Evolutionary conservation across 2,329 filamentous ascomycete species (phyloP), one percentile per base, ranked within the genome.

Genomic region (Exophiala lecanii-corni): DNA sequence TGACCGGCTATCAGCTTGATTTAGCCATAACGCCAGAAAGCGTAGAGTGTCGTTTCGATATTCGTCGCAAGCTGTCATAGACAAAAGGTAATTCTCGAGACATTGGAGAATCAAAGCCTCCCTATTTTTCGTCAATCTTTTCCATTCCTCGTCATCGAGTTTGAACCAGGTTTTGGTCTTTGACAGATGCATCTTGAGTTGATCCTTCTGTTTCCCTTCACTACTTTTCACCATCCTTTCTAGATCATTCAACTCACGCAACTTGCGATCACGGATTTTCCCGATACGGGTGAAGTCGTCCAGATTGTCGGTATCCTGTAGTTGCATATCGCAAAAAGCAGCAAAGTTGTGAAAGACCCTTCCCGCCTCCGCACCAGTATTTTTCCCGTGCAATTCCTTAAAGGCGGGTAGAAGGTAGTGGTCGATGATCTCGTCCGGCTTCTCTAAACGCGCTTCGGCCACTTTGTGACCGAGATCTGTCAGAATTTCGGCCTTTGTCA

Each of bases 261-360:
- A 76, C 62, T 95, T 95, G 48, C 82, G 82, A 57, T 89, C 76
- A 54, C 82, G 84, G 21, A 97, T 72, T 55, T 81, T 87, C 58
- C 86, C 78, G 31, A 96, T 76, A 34, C 92, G 82, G 20, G 79
- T 78, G 47, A 95, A 78, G 57, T 98, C 92, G 61, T 94, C 88
- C 1, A 89, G 69, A 23, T 83, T 81, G 55, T 94, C 88, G 1
- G 84, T 78, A 58, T 91, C 91, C 57, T 95, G 86, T 7, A 98
- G 72, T 61, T 98, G 92, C 57, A 89, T 82, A 61, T 98, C 91
- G 58, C 94, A 98, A 61, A 98, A 98, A 39, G 82, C 78, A 18
- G 94, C 92, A 62, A 97, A 97, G 57, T 94, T 87, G 60, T 96
- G 89, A 57, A 89, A 96, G 1, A 97, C 92, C 53, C 87, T 77